A percentile compares a stretch with the other conserved stretches of the same genome.
Conservation (phyloP, 2,329 filamentous ascomycete genomes). For the Phoma herbarum region DNA sequence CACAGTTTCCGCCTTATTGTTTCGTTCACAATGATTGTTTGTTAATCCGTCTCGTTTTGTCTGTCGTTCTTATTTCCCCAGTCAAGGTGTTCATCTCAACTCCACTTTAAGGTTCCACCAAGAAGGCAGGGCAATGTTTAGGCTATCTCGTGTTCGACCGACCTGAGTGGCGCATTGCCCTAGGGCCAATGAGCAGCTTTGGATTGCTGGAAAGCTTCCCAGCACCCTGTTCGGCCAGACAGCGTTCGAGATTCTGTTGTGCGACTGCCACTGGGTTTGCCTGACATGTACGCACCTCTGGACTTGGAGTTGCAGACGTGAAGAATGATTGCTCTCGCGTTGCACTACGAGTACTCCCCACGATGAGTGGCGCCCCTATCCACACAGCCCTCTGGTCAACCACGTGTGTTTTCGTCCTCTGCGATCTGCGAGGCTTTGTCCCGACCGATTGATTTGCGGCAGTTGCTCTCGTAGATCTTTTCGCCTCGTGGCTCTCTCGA, state of each 20-base stretch:
- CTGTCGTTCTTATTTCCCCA: not conserved
- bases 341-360: slow-evolving; percentile 1
- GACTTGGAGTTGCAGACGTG: not conserved
- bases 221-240: slow-evolving; percentile 2
- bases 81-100: not conserved
- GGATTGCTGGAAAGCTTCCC: not conserved
- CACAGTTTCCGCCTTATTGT: slow-evolving; percentile 17
- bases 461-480: not conserved
- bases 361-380: not conserved
- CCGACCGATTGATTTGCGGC: not conserved
- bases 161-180: not conserved
- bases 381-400: not conserved
- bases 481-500: not conserved
- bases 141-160: not conserved
- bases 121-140: not conserved
- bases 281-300: slow-evolving; percentile 6
- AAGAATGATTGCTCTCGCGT: slow-evolving; percentile 1
- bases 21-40: not conserved
- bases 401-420: slow-evolving; percentile 3
- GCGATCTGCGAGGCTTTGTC: not conserved
- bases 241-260: not conserved
- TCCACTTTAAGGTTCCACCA: not conserved
- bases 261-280: slow-evolving; percentile 9
- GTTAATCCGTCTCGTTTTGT: not conserved
- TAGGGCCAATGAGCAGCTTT: slow-evolving; percentile 3